phyloP scores from a whole-genome alignment of 441 rosid genomes.

The Corymbia citriodora region DNA sequence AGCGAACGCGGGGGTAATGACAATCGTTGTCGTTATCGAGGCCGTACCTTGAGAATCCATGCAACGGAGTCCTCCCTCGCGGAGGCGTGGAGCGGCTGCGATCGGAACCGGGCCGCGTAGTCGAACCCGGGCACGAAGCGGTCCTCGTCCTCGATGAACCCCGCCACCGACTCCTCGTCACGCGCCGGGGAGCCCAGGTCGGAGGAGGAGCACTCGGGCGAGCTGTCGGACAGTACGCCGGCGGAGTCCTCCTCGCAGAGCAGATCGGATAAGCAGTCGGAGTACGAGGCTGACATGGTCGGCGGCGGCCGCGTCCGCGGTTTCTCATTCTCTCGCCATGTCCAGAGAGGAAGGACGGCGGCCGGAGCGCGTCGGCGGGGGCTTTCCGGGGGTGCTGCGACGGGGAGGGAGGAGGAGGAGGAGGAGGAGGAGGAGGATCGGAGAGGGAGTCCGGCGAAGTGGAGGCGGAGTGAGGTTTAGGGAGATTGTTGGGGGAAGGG shows the following conservation, averaged over 20 bases:
- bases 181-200: conserved; percentile 42
- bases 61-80: conserved; percentile 83
- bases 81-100: conserved; percentile 72
- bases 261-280: conserved; percentile 59
- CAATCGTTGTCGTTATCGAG: background rate
- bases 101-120: conserved; percentile 65
- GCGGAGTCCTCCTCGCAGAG: conserved; percentile 67
- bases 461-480: background rate
- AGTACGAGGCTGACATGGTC: conserved; percentile 46
- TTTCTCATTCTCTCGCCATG: conserved; percentile 39
- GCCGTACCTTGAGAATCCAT: conserved; percentile 86
- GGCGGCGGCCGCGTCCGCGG: background rate
- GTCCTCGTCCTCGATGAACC: conserved; percentile 63
- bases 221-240: conserved; percentile 53
- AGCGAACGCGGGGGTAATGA: background rate
- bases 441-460: background rate
- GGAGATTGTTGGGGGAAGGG: background rate
- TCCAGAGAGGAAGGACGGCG: background rate
- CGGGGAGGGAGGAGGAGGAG: background rate
- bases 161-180: conserved; percentile 58
- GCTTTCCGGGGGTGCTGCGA: background rate
- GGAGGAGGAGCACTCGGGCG: conserved; percentile 65
- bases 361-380: background rate
- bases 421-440: background rate
- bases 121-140: conserved; percentile 87